These are phyloP conservation scores for Iris pallida DNA, from an alignment of 116 monocot species.

Conservation along the genomic window DNA sequence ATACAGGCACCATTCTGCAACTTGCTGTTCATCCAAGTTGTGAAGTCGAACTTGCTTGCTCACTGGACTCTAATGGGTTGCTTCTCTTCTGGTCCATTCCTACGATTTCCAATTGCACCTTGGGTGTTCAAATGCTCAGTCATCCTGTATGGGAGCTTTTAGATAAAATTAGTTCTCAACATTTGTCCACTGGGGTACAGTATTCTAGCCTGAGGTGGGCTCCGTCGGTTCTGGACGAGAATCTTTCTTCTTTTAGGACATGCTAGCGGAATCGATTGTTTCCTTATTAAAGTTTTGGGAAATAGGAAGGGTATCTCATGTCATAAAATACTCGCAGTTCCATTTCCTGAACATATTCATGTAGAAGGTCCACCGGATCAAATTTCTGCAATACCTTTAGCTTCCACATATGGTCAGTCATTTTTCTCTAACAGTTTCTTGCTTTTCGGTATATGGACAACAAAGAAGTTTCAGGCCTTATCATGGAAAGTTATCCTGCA, in stretches of 20 bases:
- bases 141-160: slow-evolving; percentile 56
- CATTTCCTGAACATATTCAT: slow-evolving; percentile 34
- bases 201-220: slow-evolving; percentile 72
- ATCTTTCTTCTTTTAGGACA: slow-evolving; percentile 72
- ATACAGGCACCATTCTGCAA: slow-evolving; percentile 59
- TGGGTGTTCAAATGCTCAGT: slow-evolving; percentile 25
- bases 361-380: slow-evolving; percentile 38
- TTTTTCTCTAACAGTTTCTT: slow-evolving; percentile 48
- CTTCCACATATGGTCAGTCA: slow-evolving; percentile 30
- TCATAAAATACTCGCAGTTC: slow-evolving; percentile 54
- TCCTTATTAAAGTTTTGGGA: slow-evolving; percentile 39
- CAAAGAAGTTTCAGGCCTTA: slow-evolving; percentile 47
- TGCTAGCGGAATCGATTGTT: slow-evolving; percentile 71
- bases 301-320: slow-evolving; percentile 31
- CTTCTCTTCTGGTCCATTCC: slow-evolving; percentile 89
- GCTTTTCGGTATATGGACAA: slow-evolving; percentile 59
- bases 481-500: slow-evolving; percentile 78
- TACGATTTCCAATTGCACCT: slow-evolving; percentile 31
- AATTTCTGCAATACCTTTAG: slow-evolving; percentile 45
- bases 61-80: slow-evolving; percentile 70
- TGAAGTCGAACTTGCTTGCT: slow-evolving; percentile 61
- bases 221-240: slow-evolving; percentile 50
- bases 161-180: slow-evolving; percentile 39
- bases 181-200: slow-evolving; percentile 19
- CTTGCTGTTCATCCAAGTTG: slow-evolving; percentile 57